phyloP scores from a whole-genome alignment of 345 rosid species.

The Noccaea caerulescens region DNA sequence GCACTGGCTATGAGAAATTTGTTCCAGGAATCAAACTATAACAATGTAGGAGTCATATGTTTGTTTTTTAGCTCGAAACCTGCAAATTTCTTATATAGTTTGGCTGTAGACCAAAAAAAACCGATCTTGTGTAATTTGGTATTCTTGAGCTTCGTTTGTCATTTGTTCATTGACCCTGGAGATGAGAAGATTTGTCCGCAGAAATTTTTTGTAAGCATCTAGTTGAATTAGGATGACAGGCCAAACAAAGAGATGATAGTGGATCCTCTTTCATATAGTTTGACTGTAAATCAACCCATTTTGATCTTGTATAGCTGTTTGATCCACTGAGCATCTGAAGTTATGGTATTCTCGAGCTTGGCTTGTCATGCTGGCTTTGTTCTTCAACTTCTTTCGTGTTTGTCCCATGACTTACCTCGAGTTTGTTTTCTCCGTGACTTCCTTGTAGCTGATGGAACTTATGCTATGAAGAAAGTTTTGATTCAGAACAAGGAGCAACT shows the following conservation, averaged over 20 bases:
- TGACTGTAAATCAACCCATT: neutral
- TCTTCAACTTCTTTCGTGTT: conserved; percentile 10
- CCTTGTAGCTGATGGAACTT: conserved; percentile 79
- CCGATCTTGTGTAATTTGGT: neutral
- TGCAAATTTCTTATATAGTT: neutral
- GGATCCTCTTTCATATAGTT: conserved; percentile 1
- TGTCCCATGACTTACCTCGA: neutral
- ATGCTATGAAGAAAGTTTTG: conserved; percentile 97
- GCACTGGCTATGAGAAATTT: neutral
- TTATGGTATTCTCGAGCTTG: conserved; percentile 11
- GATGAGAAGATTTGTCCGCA: too few species aligned
- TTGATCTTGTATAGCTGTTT: neutral
- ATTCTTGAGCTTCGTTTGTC: neutral
- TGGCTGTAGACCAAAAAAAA: conserved; percentile 9
- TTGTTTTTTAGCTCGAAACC: conserved; percentile 25
- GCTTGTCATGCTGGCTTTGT: conserved; percentile 22
- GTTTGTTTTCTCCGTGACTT: neutral
- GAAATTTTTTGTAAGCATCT: neutral
- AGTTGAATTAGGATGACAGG: conserved; percentile 5
- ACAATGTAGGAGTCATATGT: conserved; percentile 36
- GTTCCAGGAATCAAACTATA: conserved; percentile 28
- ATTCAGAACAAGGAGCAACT: conserved; percentile 86
- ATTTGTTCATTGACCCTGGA: neutral
- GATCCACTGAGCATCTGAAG: neutral
- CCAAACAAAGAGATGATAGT: conserved; percentile 2